Evolutionary conservation across 306 rosid species (phyloP), one percentile per base, ranked within the genome.

Genomic region (Cajanus cajan): DNA sequence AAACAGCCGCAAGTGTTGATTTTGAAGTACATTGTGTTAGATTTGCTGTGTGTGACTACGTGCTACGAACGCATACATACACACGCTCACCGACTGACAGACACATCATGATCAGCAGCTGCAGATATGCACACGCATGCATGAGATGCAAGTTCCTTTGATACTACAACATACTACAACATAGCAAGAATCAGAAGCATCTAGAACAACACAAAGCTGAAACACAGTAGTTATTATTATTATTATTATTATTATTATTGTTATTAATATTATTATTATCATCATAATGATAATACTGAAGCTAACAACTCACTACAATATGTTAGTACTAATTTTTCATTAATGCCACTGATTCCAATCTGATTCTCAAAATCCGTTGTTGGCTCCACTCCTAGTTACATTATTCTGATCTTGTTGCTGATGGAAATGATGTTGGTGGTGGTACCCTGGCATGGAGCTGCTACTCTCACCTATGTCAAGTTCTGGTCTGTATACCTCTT

Each of bases 401-500:
- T 82, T 84, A 18, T 66, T 76, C 44, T 86, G 83, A 84, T 86
- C 87, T 50, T 80, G 80, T 61, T 69, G 71, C 21, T 85, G 89
- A 82, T 88, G 90, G 50, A 87, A 87, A 51, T 86, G 87, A 15
- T 78, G 84, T 4, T 82, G 85, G 9, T 73, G 74, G 31, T 84
- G 74, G 31, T 82, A 84, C 0, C 86, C 80, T 28, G 85, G 75
- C 67, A 90, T 59, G 71, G 96, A 90, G 61, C 52, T 90, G 54
- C 90, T 93, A 45, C 88, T 88, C 76, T 91, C 97, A 31, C 89
- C 96, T 11, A 82, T 80, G 40, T 89, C 88, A 34, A 82, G 79
- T 31, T 87, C 88, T 44, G 93, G 89, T 41, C 93, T 87, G 63
- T 85, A 82, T 0, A 86, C 88, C 18, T 93, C 86, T 11, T 84